phyloP scores from a whole-genome alignment of 73 alveolate species.

The Blepharisma stoltei region DNA sequence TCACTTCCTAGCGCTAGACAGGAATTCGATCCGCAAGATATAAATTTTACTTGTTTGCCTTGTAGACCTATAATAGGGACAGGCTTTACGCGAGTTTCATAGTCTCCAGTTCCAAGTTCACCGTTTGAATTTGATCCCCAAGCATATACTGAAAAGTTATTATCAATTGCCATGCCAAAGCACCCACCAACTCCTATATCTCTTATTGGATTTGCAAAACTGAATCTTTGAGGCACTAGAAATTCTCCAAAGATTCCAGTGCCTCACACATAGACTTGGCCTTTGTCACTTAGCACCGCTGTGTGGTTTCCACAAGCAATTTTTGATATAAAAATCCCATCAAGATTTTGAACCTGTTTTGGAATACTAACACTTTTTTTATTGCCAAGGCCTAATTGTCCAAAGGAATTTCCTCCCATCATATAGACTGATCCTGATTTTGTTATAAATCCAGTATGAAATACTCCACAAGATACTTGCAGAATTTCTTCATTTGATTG shows the following conservation, averaged over 20 bases:
- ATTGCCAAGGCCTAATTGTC: constrained; percentile 78
- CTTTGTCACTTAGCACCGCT: constrained; percentile 53
- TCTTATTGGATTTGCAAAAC: background rate
- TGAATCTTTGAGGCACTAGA: constrained; percentile 34
- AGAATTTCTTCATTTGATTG: constrained; percentile 28
- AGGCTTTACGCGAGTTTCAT: constrained; percentile 39
- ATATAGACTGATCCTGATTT: constrained; percentile 73
- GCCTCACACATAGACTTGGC: constrained; percentile 62
- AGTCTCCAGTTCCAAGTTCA: constrained; percentile 59
- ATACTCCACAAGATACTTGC: constrained; percentile 78
- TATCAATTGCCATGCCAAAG: constrained; percentile 41
- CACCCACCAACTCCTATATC: constrained; percentile 47
- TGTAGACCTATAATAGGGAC: constrained; percentile 34
- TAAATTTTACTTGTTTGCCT: constrained; percentile 35
- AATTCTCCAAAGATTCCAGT: constrained; percentile 64
- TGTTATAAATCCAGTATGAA: constrained; percentile 73
- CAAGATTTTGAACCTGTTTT: constrained; percentile 29
- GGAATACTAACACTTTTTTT: constrained; percentile 41
- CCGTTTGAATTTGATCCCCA: constrained; percentile 67
- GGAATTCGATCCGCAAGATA: constrained; percentile 38
- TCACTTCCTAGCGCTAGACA: constrained; percentile 34
- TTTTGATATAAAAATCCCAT: constrained; percentile 37
- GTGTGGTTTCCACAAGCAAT: constrained; percentile 66
- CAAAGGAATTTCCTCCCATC: constrained; percentile 80
- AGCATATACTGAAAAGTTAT: constrained; percentile 34